Base-by-base conservation (phyloP, 345 rosid species). In the Citrus hindsii region DNA sequence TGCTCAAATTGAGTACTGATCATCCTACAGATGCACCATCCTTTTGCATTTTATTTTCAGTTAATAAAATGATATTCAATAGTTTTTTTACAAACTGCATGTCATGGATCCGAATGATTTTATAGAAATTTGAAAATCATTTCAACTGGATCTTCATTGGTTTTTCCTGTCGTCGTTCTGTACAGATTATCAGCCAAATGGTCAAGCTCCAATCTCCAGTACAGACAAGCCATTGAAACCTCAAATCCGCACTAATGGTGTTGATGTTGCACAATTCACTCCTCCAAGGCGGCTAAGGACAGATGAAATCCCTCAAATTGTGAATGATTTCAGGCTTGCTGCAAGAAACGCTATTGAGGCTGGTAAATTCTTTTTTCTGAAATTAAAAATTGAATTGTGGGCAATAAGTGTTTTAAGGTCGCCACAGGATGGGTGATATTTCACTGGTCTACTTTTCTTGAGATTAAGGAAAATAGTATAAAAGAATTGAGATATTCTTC, bases 311-410 rank as follows among this genome's bases (percentile, higher is more conserved):
- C 94, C 98, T 24, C 70, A 80, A 70, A 80, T 89, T 76, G 88
- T 93, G 80, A 82, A 90, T 68, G 91, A 93, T 69, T 93, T 87
- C 67, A 88, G 92, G 70, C 80, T 88, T 79, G 95, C 97, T 66
- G 94, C 97, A 42, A 84, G 91, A 83, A 93, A 93, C 71, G 97
- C 95, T 9, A 86, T 88, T 28, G 95, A 90, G 81, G 98, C 94
- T 32, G 94, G 96, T 91, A 88, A 71, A 74, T 30, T 70, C 61
- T 64, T 32, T 27, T 13, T 76, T 55, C 61, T 32, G 8, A 4
- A 16, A 16, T 27, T 18, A 27, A 28, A 48, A 27, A 14, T 3
- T 18, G 30, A 27, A 48, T 48, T 28, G 7, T 48, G 37, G 21
- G 19, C 8, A 1, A 9, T 71, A 8, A 2, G 9, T 9, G 10